Evolutionary conservation across 768 basidiomycete species (phyloP), one percentile per base, ranked within the genome.

Genomic region (Cantharellus cinnabarinus): DNA sequence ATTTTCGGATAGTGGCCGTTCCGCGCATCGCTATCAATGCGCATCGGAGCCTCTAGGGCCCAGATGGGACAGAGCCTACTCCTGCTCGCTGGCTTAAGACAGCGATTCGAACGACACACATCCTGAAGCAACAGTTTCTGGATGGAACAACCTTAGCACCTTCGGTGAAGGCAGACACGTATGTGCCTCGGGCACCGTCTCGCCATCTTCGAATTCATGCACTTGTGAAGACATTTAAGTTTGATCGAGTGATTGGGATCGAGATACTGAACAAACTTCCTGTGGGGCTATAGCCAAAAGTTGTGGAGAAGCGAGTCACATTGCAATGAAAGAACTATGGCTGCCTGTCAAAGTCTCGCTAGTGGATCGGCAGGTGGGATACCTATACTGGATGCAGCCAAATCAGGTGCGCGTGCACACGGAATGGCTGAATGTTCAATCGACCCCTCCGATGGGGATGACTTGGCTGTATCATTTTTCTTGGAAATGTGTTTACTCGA

Each of bases 141-240:
- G 74, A 7, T 74, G 71, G 70, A 69, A 68, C 56, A 68, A 68
- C 14, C 61, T 72, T 5, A 63, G 70, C 10, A 67, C 74, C 39
- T 75, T 75, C 66, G 67, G 68, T 60, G 74, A 74, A 61, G 74
- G 74, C 2, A 73, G 73, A 7, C 62, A 74, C 29, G 20, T 29
- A 71, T 68, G 55, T 75, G 74, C 64, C 64, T 74, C 59, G 74
- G 74, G 29, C 72, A 69, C 66, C 66, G 52, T 35, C 52, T 54
- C 7, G 52, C 44, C 10, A 29, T 48, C 10, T 29, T 48, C 44
- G 44, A 48, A 29, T 10, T 48, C 44, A 10, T 48, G 29, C 44
- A 48, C 44, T 48, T 10, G 44, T 48, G 10, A 48, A 29, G 29
- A 29, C 10, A 10, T 48, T 48, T 29, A 10, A 48, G 44, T 48